Percentiles rank a stretch among this genome's conserved stretches.
Evolutionary conservation across 192 early-diverging fungal species (phyloP).

Genomic region (Obelidium mucronatum): DNA sequence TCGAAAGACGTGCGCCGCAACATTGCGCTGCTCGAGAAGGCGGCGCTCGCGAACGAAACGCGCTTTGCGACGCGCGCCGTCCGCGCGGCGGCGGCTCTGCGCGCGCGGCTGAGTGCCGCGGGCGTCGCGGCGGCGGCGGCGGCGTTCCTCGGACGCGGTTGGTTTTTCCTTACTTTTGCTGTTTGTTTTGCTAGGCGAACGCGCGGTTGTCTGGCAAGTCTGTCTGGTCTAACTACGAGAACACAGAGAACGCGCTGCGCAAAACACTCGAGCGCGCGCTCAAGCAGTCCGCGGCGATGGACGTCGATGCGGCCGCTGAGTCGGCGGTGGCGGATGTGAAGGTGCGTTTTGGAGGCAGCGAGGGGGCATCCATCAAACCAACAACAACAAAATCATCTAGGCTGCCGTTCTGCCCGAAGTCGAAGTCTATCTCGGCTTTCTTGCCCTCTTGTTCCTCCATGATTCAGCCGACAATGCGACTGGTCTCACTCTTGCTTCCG

Average conservation of each 20-base stretch:
- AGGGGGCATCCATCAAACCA: neutral
- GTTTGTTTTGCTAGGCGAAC: neutral
- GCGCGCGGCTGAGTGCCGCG: slow-evolving; percentile 76
- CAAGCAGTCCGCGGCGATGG: neutral
- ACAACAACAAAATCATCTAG: neutral
- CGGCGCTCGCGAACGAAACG: slow-evolving; percentile 82
- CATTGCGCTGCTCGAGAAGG: slow-evolving; percentile 79
- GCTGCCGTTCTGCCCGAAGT: slow-evolving; percentile 72
- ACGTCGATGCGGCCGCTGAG: slow-evolving; percentile 10
- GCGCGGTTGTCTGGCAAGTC: neutral
- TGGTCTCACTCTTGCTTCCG: slow-evolving; percentile 71
- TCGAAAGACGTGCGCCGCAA: neutral
- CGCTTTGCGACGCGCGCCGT: slow-evolving; percentile 91
- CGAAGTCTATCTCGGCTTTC: slow-evolving; percentile 82
- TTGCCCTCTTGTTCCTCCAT: slow-evolving; percentile 82
- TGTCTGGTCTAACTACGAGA: neutral
- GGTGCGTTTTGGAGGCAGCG: neutral
- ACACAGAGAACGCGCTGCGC: neutral
- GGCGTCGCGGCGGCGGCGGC: slow-evolving; percentile 63
- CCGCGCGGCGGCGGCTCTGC: slow-evolving; percentile 78
- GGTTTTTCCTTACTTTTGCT: neutral
- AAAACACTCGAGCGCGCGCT: neutral
- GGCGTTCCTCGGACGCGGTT: slow-evolving; percentile 39
- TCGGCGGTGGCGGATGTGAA: neutral
- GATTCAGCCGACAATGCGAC: slow-evolving; percentile 53